Evolutionary conservation across 1,284 basidiomycete species (phyloP).

Genomic region (Sanghuangporus weigelae): DNA sequence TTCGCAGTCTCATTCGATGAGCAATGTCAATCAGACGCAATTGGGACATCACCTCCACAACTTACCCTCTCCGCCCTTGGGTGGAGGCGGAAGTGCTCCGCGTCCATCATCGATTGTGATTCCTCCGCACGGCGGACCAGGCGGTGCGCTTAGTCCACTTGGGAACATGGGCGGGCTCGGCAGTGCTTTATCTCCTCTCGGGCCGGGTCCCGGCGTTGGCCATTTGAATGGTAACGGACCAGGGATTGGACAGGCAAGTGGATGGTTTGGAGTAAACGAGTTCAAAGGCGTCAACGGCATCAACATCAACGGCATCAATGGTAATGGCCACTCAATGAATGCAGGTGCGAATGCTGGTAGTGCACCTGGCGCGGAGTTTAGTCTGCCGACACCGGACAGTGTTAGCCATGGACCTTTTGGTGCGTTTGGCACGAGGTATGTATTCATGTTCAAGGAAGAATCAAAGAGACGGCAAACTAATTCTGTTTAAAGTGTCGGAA

Average conservation of each 20-base stretch:
- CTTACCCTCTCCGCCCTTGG: constrained; percentile 1
- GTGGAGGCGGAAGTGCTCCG: background rate
- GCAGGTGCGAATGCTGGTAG: constrained; percentile 4
- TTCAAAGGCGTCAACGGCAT: constrained; percentile 2
- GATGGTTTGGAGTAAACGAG: background rate
- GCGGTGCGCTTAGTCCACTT: constrained; percentile 9
- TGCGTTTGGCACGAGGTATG: constrained; percentile 15
- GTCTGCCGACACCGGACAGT: constrained; percentile 37
- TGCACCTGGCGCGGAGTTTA: constrained; percentile 24
- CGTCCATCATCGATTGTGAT: constrained; percentile 22
- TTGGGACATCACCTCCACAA: background rate
- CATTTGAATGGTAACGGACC: background rate
- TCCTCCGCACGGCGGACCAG: constrained; percentile 13
- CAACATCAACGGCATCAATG: background rate
- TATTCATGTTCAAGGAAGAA: background rate
- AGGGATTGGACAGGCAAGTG: constrained; percentile 4
- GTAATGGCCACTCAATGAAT: constrained; percentile 2
- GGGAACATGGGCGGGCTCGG: constrained; percentile 12
- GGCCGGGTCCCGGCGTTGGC: background rate
- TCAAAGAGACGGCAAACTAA: background rate
- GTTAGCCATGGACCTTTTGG: constrained; percentile 20
- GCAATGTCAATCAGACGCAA: background rate
- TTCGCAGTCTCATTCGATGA: background rate
- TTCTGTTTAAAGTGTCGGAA: constrained; percentile 20
- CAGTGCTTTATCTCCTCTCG: constrained; percentile 10